Conservation (phyloP, 2,329 filamentous ascomycete species). For the Colletotrichum magnum region DNA sequence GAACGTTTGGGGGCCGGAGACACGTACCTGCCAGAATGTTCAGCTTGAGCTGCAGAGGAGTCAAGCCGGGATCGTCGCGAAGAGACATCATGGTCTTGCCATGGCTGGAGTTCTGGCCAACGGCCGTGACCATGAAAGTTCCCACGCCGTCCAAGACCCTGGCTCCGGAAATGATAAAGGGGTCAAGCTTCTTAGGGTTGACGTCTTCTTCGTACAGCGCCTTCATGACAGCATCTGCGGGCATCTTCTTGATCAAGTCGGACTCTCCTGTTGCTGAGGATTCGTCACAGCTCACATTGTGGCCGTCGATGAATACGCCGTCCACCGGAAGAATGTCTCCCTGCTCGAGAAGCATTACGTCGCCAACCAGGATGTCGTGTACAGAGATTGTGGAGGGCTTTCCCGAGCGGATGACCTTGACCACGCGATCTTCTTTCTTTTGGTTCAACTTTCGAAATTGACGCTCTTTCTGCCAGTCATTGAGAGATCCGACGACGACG, state of each 20-base stretch:
- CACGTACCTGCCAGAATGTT: constrained; percentile 43
- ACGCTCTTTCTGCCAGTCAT: constrained; percentile 87
- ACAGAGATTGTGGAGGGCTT: constrained; percentile 78
- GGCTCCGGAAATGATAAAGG: constrained; percentile 86
- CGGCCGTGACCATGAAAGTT: constrained; percentile 42
- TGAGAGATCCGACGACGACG: constrained; percentile 81
- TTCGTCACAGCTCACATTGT: constrained; percentile 75
- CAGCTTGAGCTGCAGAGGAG: constrained; percentile 43
- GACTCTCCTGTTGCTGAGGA: constrained; percentile 83
- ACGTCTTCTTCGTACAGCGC: constrained; percentile 64
- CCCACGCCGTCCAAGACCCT: constrained; percentile 70
- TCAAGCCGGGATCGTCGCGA: constrained; percentile 42
- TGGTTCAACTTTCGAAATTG: constrained; percentile 86
- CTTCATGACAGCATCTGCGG: constrained; percentile 70
- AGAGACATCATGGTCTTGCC: constrained; percentile 44
- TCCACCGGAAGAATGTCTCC: constrained; percentile 81
- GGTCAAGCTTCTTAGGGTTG: constrained; percentile 71
- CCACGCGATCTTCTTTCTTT: constrained; percentile 82
- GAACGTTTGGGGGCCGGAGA: no score
- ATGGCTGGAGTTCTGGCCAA: constrained; percentile 42
- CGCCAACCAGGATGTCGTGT: constrained; percentile 80
- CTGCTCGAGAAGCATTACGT: constrained; percentile 81
- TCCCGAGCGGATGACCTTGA: constrained; percentile 83
- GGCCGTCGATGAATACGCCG: constrained; percentile 74
- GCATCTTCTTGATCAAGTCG: constrained; percentile 77